phyloP scores from a whole-genome alignment of 1,284 basidiomycete species.

The Garcileccinum viscosum region DNA sequence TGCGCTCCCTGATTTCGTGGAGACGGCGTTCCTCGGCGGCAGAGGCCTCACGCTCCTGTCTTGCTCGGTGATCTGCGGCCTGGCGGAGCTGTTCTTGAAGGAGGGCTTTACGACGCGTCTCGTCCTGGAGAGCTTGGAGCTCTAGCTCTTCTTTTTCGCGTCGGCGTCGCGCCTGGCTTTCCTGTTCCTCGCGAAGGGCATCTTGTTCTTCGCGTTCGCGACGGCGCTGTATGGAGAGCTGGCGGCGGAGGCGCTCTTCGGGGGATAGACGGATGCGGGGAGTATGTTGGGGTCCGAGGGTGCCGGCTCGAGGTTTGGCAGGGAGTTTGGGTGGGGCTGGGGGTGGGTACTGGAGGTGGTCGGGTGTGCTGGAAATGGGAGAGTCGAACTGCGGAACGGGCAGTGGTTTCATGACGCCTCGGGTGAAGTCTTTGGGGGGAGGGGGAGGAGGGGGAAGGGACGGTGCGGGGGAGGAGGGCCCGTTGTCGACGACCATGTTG shows the following conservation, averaged over 20 bases:
- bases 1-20: conserved; percentile 55
- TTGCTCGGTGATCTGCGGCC: conserved; percentile 52
- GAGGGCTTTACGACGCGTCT: conserved; percentile 48
- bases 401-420: conserved; percentile 29
- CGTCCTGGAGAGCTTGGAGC: conserved; percentile 56
- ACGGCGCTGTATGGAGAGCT: conserved; percentile 47
- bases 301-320: conserved; percentile 8
- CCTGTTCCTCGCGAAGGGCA: conserved; percentile 55
- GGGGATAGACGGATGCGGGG: conserved; percentile 34
- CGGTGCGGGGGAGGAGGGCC: not conserved
- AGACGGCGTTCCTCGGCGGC: conserved; percentile 57
- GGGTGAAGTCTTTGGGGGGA: conserved; percentile 31
- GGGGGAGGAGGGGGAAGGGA: conserved; percentile 23
- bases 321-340: conserved; percentile 16
- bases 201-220: conserved; percentile 56
- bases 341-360: conserved; percentile 11
- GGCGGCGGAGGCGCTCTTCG: conserved; percentile 49
- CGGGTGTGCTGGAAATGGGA: not conserved
- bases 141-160: conserved; percentile 53
- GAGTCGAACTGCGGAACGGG: conserved; percentile 21
- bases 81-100: conserved; percentile 59
- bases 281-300: not conserved
- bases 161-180: conserved; percentile 53
- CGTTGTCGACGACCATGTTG: conserved; percentile 5
- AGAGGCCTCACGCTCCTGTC: conserved; percentile 53